Evolutionary conservation across 2,329 filamentous ascomycete genomes (phyloP).

Genomic region (Tolypocladium ophioglossoides): DNA sequence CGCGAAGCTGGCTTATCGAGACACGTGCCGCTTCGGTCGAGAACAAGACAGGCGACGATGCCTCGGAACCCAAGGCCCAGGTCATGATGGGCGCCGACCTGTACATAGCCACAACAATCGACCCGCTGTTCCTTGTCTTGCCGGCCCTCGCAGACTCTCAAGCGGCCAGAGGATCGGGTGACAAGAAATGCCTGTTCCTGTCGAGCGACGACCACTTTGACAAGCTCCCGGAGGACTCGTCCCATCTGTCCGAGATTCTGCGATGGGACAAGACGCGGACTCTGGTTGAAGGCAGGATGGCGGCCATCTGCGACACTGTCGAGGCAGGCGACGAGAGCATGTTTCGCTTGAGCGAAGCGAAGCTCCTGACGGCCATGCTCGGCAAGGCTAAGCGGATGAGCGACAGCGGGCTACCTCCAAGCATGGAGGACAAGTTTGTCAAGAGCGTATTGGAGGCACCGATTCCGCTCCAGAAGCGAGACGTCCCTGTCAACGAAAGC

Average conservation of each 20-base stretch:
- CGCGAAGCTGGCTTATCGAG: conserved; percentile 54
- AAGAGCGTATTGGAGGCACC: conserved; percentile 66
- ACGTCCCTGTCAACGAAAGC: conserved; percentile 24
- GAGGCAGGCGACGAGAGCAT: conserved; percentile 76
- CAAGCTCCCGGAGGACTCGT: conserved; percentile 39
- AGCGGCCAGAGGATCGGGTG: conserved; percentile 28
- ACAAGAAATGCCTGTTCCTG: conserved; percentile 53
- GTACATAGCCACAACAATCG: conserved; percentile 74
- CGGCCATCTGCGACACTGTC: conserved; percentile 66
- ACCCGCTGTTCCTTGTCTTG: conserved; percentile 74
- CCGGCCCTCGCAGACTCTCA: conserved; percentile 50
- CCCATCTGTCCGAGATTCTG: conserved; percentile 50
- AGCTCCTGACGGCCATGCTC: conserved; percentile 55
- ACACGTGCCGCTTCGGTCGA: conserved; percentile 8
- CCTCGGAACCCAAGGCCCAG: conserved; percentile 11
- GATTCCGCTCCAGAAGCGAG: conserved; percentile 55
- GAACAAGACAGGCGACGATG: conserved; percentile 8
- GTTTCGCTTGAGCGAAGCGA: conserved; percentile 68
- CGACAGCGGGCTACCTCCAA: conserved; percentile 56
- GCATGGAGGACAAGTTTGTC: conserved; percentile 80
- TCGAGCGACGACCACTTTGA: conserved; percentile 65
- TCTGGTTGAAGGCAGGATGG: conserved; percentile 55
- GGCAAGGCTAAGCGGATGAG: conserved; percentile 62
- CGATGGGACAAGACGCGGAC: conserved; percentile 33
- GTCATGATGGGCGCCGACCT: conserved; percentile 60